Evolutionary conservation across 768 basidiomycete genomes (phyloP).

Genomic region (Boletus patriciae): DNA sequence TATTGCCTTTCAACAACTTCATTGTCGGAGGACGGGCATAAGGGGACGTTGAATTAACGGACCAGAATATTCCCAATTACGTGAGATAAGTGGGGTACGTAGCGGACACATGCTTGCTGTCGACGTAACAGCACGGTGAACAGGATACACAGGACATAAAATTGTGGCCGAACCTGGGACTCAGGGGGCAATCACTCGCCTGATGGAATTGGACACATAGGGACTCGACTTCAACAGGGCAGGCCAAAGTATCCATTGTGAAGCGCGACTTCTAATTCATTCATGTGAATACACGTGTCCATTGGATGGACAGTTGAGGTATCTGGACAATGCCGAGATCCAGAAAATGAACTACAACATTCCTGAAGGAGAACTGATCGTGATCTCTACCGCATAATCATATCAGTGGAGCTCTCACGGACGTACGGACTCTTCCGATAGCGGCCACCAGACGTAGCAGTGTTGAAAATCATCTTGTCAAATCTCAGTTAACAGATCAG

Average conservation of each 20-base stretch:
- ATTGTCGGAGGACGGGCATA: neutral
- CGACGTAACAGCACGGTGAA: conserved; percentile 28
- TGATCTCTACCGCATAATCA: conserved; percentile 26
- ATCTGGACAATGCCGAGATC: conserved; percentile 25
- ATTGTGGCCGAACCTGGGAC: conserved; percentile 13
- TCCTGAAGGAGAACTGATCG: conserved; percentile 20
- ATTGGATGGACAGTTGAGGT: conserved; percentile 13
- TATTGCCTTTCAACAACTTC: conserved; percentile 8
- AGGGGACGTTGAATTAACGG: conserved; percentile 17
- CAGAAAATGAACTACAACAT: conserved; percentile 18
- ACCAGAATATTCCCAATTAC: conserved; percentile 17
- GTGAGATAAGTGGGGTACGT: conserved; percentile 14
- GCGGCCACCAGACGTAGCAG: conserved; percentile 16
- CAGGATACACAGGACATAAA: conserved; percentile 4
- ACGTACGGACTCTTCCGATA: conserved; percentile 23
- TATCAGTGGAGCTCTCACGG: conserved; percentile 28
- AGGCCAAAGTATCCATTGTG: conserved; percentile 8
- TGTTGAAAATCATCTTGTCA: conserved; percentile 26
- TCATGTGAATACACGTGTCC: conserved; percentile 29
- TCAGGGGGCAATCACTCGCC: conserved; percentile 18
- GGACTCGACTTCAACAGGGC: conserved; percentile 11
- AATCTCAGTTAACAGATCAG: conserved; percentile 22
- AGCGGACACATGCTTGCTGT: conserved; percentile 17
- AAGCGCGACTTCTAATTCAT: conserved; percentile 4
- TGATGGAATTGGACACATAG: conserved; percentile 16